phyloP scores from a whole-genome alignment of 163 green algal species.

The Volvox carteri region DNA sequence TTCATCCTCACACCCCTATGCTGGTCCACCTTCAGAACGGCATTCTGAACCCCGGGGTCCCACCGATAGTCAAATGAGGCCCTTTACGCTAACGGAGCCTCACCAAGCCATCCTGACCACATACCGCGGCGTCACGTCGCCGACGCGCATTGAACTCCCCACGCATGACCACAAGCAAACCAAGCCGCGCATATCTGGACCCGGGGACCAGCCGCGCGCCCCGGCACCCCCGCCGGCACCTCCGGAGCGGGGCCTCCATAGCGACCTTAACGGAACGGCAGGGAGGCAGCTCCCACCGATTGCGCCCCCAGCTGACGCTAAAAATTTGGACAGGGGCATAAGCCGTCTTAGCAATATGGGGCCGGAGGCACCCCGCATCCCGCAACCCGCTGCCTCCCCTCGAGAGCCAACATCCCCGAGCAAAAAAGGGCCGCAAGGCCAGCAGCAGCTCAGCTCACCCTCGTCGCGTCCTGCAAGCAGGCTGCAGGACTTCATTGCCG shows the following conservation, averaged over 20 bases:
- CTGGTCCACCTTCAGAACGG: neutral
- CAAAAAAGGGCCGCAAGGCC: neutral
- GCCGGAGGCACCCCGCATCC: neutral
- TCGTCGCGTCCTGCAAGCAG: neutral
- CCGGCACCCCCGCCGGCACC: too few relatives aligned
- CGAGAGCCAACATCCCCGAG: neutral
- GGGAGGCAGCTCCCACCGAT: too few relatives aligned
- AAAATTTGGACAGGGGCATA: too few relatives aligned
- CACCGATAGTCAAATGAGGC: too few relatives aligned
- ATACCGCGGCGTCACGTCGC: neutral
- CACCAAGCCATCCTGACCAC: neutral
- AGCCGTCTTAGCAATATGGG: too few relatives aligned
- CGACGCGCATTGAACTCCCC: neutral
- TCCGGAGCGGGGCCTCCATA: too few relatives aligned
- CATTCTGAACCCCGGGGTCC: neutral
- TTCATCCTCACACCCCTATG: neutral
- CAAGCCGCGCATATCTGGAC: neutral
- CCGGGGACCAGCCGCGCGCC: too few relatives aligned
- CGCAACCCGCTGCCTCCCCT: neutral
- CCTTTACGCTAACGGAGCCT: neutral
- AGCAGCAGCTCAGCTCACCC: neutral
- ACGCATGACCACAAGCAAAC: neutral
- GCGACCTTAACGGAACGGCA: too few relatives aligned
- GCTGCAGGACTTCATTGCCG: neutral
- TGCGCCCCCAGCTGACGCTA: too few relatives aligned